Base-by-base conservation (phyloP, 2,329 filamentous ascomycete genomes). In the Allantophomopsis lycopodina region DNA sequence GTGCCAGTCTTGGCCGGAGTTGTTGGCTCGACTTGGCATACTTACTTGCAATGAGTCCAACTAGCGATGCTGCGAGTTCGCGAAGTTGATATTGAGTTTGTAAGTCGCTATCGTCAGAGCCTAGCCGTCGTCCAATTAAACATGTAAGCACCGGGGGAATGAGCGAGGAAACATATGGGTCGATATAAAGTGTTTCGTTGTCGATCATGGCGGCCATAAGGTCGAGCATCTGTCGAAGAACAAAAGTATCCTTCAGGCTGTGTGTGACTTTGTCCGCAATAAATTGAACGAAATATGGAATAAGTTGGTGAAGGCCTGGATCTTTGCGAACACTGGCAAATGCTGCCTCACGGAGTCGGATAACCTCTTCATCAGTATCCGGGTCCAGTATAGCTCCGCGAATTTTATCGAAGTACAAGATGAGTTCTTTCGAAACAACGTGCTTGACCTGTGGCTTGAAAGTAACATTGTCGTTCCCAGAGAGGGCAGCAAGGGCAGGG, bases 191-290 rank as follows among this genome's bases (percentile, higher is more conserved):
- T 46, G 77, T 78, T 42, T 77, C 73, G 55, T 95, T 96, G 48
- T 80, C 74, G 37, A 95, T 81, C 38, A 98, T 67, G 2, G 89
- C 85, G 37, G 83, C 75, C 1, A 84, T 80, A 44, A 96, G 75
- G 52, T 87, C 80, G 82, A 98, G 89, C 76, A 94, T 91, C 58
- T 93, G 86, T 15, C 78, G 79, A 16, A 98, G 69, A 5, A 87
- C 76, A 56, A 95, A 95, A 2, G 88, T 72, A 57, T 94, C 84
- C 61, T 94, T 88, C 47, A 94, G 72, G 49, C 80, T 83, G 58
- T 98, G 91, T 1, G 91, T 96, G 38, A 98, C 86, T 60, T 94
- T 91, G 58, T 95, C 89, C 15, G 87, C 81, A 52, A 96, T 83
- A 59, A 94, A 96, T 57, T 93, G 87, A 43, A 94, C 81, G 52